Conservation (phyloP, 768 basidiomycete genomes). For the Chalciporus sphaerocephalus region DNA sequence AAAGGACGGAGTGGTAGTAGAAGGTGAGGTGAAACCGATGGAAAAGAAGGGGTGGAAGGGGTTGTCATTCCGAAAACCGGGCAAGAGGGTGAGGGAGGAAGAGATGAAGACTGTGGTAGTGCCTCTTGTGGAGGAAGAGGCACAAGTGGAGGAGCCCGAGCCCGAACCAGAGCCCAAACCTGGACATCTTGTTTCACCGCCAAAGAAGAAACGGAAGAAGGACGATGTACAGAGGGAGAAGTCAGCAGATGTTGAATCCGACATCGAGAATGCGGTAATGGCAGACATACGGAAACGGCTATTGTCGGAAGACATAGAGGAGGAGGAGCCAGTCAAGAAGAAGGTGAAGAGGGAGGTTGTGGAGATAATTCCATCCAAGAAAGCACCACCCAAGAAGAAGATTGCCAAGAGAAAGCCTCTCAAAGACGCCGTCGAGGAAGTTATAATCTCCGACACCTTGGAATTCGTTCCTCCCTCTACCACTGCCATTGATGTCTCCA, state of each 20-base stretch:
- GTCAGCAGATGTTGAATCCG: conserved; percentile 54
- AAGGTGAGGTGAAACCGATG: conserved; percentile 44
- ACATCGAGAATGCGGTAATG: conserved; percentile 46
- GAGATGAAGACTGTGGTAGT: conserved; percentile 22
- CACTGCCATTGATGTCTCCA: conserved; percentile 46
- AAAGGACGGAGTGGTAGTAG: conserved; percentile 28
- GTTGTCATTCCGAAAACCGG: conserved; percentile 43
- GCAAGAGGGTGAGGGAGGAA: conserved; percentile 37
- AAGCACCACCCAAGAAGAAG: conserved; percentile 33
- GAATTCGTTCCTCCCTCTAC: conserved; percentile 49
- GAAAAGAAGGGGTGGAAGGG: conserved; percentile 43
- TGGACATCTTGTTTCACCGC: conserved; percentile 39
- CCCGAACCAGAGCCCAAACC: conserved; percentile 31
- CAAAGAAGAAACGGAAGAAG: conserved; percentile 58
- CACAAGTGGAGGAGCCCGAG: conserved; percentile 23
- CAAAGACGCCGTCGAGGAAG: conserved; percentile 44
- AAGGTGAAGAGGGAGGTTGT: conserved; percentile 31
- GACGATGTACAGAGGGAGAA: conserved; percentile 35
- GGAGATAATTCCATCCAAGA: conserved; percentile 27
- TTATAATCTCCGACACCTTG: conserved; percentile 47
- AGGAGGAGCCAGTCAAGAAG: conserved; percentile 31
- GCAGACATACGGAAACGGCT: conserved; percentile 42
- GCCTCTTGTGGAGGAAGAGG: conserved; percentile 22
- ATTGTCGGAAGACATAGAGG: conserved; percentile 38
- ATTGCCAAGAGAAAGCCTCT: conserved; percentile 27